Base-by-base conservation (phyloP, 371 early-diverging fungal genomes). In the Mortierella polycephala region DNA sequence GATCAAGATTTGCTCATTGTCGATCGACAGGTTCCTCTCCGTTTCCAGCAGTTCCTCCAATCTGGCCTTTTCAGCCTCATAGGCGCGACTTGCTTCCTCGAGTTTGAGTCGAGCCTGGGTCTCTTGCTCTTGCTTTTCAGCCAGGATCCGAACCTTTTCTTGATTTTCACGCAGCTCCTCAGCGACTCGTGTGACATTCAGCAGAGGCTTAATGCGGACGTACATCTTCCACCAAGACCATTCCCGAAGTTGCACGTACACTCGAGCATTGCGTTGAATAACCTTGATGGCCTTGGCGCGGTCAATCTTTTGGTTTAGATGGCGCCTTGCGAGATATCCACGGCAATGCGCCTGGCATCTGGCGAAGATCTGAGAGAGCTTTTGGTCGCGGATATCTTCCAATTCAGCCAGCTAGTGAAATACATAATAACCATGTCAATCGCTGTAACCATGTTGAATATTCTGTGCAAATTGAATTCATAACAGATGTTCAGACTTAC, bases 161-260 rank as follows among this genome's bases (percentile, higher is more conserved):
- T 94, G 89, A 65, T 87, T 81, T 73, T 89, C 87, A 45, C 88
- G 84, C 45, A 93, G 70, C 84, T 94, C 89, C 62, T 92, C 89
- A 52, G 96, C 95, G 16, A 87, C 83, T 16, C 91, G 91, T 67
- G 91, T 92, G 1, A 96, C 96, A 54, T 93, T 95, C 47, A 98
- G 85, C 51, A 99, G 87, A n/a, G 99, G 99, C 85, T 99, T 98
- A 68, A 99, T 92, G 57, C 98, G 97, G 71, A 93, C 88, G 85
- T 98, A 99, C 39, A 99, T 87, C 63, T 90, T 93, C 96, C 97
- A 98, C 97, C 98, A 96, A 21, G 95, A 86, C 96, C 98, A 95
- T 85, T 96, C 95, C 40, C 95, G 90, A 14, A 97, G 86, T 57
- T 93, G 85, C 62, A 95, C 90, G 81, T 95, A 96, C 39, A 96